Conservation (phyloP, 371 early-diverging fungal species). For the Mucor saturninus region DNA sequence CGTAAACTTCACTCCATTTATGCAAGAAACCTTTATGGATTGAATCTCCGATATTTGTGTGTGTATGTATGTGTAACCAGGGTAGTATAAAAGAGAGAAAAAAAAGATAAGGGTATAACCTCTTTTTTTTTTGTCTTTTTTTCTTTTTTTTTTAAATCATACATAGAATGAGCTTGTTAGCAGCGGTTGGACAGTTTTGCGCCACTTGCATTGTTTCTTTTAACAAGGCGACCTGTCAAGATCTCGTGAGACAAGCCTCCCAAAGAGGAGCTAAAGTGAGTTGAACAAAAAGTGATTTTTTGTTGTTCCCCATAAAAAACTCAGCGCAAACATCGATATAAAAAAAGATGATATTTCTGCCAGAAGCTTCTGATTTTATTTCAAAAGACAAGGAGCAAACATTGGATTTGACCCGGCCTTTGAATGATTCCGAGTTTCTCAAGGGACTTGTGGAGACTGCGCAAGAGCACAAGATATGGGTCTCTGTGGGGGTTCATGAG, state of each 20-base stretch:
- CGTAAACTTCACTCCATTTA: too few relatives aligned
- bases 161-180: conserved; percentile 4
- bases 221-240: conserved; percentile 57
- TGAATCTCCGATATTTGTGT: too few relatives aligned
- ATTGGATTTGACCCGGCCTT: conserved; percentile 49
- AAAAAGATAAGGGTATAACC: neutral
- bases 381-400: conserved; percentile 56
- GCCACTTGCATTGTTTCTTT: conserved; percentile 52
- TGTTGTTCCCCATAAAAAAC: neutral
- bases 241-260: conserved; percentile 61
- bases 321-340: neutral
- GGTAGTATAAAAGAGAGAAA: too few relatives aligned
- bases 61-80: too few relatives aligned
- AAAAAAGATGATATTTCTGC: conserved; percentile 77
- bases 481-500: conserved; percentile 82
- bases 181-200: conserved; percentile 70
- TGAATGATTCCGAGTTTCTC: conserved; percentile 60
- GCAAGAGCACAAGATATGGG: conserved; percentile 64
- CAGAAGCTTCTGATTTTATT: conserved; percentile 87
- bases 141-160: neutral
- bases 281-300: neutral
- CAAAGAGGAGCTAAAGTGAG: conserved; percentile 56
- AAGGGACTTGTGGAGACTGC: conserved; percentile 61
- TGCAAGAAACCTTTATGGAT: too few relatives aligned
- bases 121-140: neutral